phyloP scores from a whole-genome alignment of 2,329 filamentous ascomycete species.

The Aspergillus texensis region DNA sequence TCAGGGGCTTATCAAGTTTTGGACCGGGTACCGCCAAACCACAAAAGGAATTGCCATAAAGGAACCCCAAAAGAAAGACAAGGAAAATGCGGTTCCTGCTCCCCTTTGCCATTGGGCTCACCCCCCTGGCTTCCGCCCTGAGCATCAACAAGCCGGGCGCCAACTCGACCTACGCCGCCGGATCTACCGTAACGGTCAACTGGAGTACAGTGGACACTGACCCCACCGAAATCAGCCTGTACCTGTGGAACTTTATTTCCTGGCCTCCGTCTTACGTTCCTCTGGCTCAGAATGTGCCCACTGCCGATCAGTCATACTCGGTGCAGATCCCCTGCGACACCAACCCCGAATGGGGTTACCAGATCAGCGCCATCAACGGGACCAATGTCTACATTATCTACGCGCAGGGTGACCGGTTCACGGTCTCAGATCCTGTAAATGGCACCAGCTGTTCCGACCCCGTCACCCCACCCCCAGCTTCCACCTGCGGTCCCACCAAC shows the following conservation, averaged over 20 bases:
- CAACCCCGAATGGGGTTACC: conserved; percentile 42
- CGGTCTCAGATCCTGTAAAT: conserved; percentile 22
- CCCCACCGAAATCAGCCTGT: conserved; percentile 43
- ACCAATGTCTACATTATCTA: conserved; percentile 51
- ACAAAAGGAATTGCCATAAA: not conserved
- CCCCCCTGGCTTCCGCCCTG: conserved; percentile 26
- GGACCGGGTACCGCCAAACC: not conserved
- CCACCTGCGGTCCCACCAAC: conserved; percentile 15
- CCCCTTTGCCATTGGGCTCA: conserved; percentile 16
- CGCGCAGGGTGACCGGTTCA: conserved; percentile 47
- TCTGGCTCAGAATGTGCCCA: conserved; percentile 40
- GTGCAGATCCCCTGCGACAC: conserved; percentile 45
- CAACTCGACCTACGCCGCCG: conserved; percentile 44
- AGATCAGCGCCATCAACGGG: conserved; percentile 51
- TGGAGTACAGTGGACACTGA: conserved; percentile 48
- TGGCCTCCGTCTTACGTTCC: conserved; percentile 47
- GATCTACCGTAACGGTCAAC: conserved; percentile 35
- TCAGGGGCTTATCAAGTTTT: not conserved
- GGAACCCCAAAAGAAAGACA: not conserved
- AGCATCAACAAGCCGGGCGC: conserved; percentile 31
- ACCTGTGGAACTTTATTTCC: conserved; percentile 50
- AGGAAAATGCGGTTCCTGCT: conserved; percentile 12
- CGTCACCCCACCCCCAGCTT: conserved; percentile 19
- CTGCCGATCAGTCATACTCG: conserved; percentile 31
- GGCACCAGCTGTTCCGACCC: conserved; percentile 31